Evolutionary conservation across 805 yeast species (phyloP), one percentile per base, ranked within the genome.

Genomic region (Spathaspora gorwiae): DNA sequence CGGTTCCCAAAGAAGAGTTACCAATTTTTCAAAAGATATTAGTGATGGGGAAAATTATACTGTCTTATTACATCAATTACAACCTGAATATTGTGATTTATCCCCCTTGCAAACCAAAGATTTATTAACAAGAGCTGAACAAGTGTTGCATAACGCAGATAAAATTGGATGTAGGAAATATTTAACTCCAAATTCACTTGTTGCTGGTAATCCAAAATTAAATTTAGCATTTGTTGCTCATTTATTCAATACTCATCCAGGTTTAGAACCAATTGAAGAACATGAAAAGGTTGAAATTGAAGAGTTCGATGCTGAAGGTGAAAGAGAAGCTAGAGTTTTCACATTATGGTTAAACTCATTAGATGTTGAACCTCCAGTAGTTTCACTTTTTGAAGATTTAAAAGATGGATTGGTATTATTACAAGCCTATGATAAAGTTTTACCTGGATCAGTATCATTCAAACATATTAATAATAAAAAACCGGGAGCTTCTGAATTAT

Each of bases 281-380:
- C 75, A 72, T 47, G 97, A 92, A 65, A 85, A 83, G 56, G 87
- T 94, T 27, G 98, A 90, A 62, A 88, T 94, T 55, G 99, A 94
- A 72, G 98, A 89, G 55, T 94, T 94, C 60, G 99, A 94, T 64
- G 99, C 99, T 26, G 99, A 94, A 70, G 99, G 99, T 51, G 99
- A 94, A 71, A 87, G 99, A 71, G 99, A 94, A 72, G 99, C 99
- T 3, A 81, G 99, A 66, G 99, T 94, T 10, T 94, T 94, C 70
- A 94, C 99, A 6, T 72, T 94, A 59, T 94, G 99, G 99, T 80
- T 94, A 61, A 94, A 94, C 69, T 89, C 97, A 1, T 77, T 94
- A 57, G 98, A 94, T 54, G 98, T 94, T 12, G 94, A 90, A 51
- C 97, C 98, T 26, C 87, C 97, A 26, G 92, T 94, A 48, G 89